Evolutionary conservation across 768 basidiomycete genomes (phyloP).

Genomic region (Naganishia vaughanmartiniae): DNA sequence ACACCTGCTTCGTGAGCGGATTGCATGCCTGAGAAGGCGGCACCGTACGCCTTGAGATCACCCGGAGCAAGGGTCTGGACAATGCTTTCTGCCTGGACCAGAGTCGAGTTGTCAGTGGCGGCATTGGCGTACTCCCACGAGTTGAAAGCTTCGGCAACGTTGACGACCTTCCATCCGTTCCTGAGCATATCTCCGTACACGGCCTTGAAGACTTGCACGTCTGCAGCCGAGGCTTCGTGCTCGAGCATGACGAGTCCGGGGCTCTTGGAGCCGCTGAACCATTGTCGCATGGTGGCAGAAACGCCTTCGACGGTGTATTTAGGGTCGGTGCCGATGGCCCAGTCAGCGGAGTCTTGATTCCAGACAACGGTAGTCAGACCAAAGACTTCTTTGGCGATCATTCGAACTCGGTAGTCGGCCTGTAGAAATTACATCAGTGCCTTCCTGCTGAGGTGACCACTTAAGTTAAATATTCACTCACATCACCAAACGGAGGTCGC

Average conservation of each 20-base stretch:
- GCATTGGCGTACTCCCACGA: constrained; percentile 25
- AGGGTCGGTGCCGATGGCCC: constrained; percentile 60
- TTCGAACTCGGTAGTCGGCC: constrained; percentile 70
- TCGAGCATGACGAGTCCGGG: constrained; percentile 80
- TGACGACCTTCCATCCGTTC: constrained; percentile 67
- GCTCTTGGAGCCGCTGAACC: constrained; percentile 61
- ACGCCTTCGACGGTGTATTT: constrained; percentile 59
- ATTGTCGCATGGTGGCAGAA: constrained; percentile 58
- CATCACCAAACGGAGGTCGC: constrained; percentile 35
- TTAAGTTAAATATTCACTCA: background rate
- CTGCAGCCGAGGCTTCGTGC: constrained; percentile 68
- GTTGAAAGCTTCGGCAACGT: constrained; percentile 57
- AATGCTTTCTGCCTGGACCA: constrained; percentile 10
- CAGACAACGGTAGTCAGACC: constrained; percentile 80
- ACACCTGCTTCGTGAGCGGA: background rate
- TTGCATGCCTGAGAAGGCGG: background rate
- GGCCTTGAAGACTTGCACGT: constrained; percentile 66
- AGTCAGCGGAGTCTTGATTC: constrained; percentile 80
- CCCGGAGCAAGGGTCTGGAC: constrained; percentile 21
- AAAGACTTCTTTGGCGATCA: constrained; percentile 83
- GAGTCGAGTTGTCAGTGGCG: constrained; percentile 14
- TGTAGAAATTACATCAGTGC: background rate
- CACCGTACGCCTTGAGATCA: constrained; percentile 11
- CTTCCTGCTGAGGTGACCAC: background rate
- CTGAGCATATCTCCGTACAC: constrained; percentile 47